A percentile compares a stretch with the other conserved stretches of the same genome.
Conservation (phyloP, 1,284 basidiomycete genomes). For the Cryptococcus wingfieldii region DNA sequence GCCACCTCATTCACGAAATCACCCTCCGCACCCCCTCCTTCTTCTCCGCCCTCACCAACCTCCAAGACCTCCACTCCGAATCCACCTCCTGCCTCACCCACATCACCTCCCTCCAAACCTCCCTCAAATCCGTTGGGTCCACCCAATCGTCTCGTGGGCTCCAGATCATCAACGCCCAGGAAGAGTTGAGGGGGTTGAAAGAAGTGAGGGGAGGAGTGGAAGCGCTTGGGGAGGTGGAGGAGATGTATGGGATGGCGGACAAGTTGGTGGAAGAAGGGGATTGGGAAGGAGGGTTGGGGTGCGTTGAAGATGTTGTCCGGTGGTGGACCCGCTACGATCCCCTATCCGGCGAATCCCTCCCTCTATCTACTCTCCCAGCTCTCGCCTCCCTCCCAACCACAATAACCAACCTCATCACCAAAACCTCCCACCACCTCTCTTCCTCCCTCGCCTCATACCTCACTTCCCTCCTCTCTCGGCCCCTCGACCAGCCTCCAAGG, state of each 20-base stretch:
- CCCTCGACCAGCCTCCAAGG: conserved; percentile 8
- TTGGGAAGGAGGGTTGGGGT: conserved; percentile 74
- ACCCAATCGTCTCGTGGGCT: conserved; percentile 72
- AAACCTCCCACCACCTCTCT: conserved; percentile 73
- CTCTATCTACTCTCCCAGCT: conserved; percentile 58
- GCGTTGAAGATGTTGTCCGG: conserved; percentile 67
- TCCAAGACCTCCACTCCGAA: conserved; percentile 86
- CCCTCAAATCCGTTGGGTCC: conserved; percentile 72
- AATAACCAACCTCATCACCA: conserved; percentile 60
- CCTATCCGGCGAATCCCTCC: conserved; percentile 15
- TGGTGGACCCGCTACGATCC: conserved; percentile 56
- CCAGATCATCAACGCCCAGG: conserved; percentile 64
- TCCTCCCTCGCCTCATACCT: conserved; percentile 70
- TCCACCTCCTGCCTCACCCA: conserved; percentile 75
- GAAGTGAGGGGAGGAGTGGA: conserved; percentile 61
- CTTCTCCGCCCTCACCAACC: conserved; percentile 90
- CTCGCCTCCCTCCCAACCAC: conserved; percentile 67
- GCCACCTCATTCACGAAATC: conserved; percentile 91
- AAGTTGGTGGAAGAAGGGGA: conserved; percentile 72
- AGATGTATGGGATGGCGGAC: conserved; percentile 66
- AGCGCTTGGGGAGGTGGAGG: conserved; percentile 65
- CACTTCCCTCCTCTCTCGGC: conserved; percentile 57
- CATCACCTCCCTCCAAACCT: conserved; percentile 66
- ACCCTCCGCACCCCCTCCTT: conserved; percentile 85
- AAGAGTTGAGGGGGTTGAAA: conserved; percentile 60